Conservation (phyloP, 2,329 filamentous ascomycete species). For the Emergomyces orientalis region DNA sequence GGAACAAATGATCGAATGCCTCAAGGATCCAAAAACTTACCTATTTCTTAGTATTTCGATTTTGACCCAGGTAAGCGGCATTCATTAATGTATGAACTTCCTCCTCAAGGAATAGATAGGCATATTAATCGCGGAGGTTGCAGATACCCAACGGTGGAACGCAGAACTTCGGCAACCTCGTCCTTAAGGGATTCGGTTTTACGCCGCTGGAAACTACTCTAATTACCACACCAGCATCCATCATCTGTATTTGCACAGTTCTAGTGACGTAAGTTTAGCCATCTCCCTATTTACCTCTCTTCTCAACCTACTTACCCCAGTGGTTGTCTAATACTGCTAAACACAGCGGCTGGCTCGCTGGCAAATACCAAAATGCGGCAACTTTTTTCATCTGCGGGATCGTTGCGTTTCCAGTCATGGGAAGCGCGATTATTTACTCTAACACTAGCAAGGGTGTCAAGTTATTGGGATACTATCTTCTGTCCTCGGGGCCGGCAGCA, state of each 20-base stretch:
- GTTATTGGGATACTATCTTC: slow-evolving; percentile 50
- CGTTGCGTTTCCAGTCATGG: slow-evolving; percentile 44
- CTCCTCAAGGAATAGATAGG: slow-evolving; percentile 5
- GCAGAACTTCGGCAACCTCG: slow-evolving; percentile 50
- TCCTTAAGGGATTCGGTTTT: slow-evolving; percentile 49
- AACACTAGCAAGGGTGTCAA: slow-evolving; percentile 39
- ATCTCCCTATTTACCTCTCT: slow-evolving; percentile 8
- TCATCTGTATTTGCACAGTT: slow-evolving; percentile 36
- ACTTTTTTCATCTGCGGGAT: slow-evolving; percentile 45
- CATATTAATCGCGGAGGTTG: slow-evolving; percentile 1
- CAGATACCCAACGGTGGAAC: slow-evolving; percentile 56
- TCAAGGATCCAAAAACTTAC: slow-evolving; percentile 53
- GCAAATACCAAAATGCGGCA: slow-evolving; percentile 43
- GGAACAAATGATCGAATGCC: slow-evolving; percentile 46
- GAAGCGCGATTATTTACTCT: slow-evolving; percentile 46
- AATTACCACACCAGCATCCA: slow-evolving; percentile 51
- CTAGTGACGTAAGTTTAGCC: background rate
- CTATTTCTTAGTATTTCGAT: slow-evolving; percentile 47
- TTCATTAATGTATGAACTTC: background rate
- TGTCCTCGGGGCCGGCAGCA: slow-evolving; percentile 45
- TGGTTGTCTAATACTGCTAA: slow-evolving; percentile 13
- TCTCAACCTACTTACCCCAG: slow-evolving; percentile 29
- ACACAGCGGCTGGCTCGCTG: slow-evolving; percentile 44
- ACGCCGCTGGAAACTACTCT: slow-evolving; percentile 46
- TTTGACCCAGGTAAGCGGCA: slow-evolving; percentile 26